Conservation (phyloP, 2,329 filamentous ascomycete species). For the Sclerotinia spermophila region DNA sequence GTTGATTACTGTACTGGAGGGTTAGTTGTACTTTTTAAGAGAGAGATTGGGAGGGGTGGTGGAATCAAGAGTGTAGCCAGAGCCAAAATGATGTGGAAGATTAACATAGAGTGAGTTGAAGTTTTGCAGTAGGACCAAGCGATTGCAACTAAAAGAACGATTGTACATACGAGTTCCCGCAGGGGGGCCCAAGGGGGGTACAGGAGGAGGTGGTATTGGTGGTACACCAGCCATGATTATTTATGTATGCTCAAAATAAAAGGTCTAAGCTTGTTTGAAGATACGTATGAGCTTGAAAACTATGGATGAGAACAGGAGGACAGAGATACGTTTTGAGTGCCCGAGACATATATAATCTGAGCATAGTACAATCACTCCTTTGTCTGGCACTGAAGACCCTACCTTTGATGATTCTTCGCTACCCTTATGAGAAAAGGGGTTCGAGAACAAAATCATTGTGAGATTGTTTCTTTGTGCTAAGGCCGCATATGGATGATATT, state of each 20-base stretch:
- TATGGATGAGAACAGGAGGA: neutral
- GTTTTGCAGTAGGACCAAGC: neutral
- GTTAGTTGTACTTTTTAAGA: neutral
- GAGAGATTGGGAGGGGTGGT: neutral
- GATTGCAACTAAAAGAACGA: neutral
- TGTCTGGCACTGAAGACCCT: neutral
- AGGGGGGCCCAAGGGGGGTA: neutral
- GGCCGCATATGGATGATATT: neutral
- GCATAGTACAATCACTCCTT: neutral
- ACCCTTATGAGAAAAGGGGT: neutral
- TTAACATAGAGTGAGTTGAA: neutral
- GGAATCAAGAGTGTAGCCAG: neutral
- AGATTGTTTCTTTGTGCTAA: neutral
- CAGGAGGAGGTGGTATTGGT: neutral
- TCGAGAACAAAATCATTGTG: neutral
- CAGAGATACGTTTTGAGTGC: neutral
- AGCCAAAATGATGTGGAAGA: neutral
- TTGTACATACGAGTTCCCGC: neutral
- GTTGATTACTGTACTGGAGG: neutral
- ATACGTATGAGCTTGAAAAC: neutral
- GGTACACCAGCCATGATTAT: neutral
- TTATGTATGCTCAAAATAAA: neutral
- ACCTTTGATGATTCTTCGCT: neutral
- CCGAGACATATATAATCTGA: neutral
- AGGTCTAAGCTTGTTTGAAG: neutral